Percentiles rank a stretch among this genome's conserved stretches.
Evolutionary conservation across 2,329 filamentous ascomycete genomes (phyloP).

Genomic region (Zasmidium cellare): DNA sequence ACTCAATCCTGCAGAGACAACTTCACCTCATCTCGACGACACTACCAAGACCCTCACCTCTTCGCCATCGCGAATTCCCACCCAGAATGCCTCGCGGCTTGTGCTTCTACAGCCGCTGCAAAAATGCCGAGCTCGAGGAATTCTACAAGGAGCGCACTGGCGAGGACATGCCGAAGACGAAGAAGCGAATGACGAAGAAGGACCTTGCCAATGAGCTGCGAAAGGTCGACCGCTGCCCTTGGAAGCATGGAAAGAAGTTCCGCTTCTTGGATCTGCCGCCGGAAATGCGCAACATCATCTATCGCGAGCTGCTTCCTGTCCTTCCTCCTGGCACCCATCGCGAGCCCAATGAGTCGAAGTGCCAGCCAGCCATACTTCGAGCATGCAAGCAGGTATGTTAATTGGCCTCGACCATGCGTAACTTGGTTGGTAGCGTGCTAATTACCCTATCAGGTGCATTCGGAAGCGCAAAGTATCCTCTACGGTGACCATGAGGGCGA

Average conservation of each 20-base stretch:
- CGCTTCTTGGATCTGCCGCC: constrained; percentile 1
- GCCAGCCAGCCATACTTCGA: not conserved
- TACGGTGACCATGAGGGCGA: not conserved
- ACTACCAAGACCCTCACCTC: no score
- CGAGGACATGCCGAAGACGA: not conserved
- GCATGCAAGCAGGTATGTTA: not conserved
- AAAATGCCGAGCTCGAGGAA: not conserved
- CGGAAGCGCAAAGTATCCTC: not conserved
- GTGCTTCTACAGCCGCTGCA: constrained; percentile 1
- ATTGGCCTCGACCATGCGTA: no score
- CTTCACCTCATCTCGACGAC: no score
- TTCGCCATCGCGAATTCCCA: not conserved
- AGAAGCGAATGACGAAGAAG: not conserved
- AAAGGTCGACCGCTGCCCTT: not conserved
- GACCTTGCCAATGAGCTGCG: not conserved
- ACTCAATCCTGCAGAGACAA: no score
- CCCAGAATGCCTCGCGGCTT: not conserved
- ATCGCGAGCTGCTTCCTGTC: not conserved
- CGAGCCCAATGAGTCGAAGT: not conserved
- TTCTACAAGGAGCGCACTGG: constrained; percentile 1
- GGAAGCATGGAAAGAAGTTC: not conserved
- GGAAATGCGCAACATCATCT: constrained; percentile 1
- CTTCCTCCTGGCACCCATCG: no score
- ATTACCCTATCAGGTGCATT: no score
- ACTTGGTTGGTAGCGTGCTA: no score